phyloP scores from a whole-genome alignment of 495 filamentous ascomycete species.

The Xylaria longipes region DNA sequence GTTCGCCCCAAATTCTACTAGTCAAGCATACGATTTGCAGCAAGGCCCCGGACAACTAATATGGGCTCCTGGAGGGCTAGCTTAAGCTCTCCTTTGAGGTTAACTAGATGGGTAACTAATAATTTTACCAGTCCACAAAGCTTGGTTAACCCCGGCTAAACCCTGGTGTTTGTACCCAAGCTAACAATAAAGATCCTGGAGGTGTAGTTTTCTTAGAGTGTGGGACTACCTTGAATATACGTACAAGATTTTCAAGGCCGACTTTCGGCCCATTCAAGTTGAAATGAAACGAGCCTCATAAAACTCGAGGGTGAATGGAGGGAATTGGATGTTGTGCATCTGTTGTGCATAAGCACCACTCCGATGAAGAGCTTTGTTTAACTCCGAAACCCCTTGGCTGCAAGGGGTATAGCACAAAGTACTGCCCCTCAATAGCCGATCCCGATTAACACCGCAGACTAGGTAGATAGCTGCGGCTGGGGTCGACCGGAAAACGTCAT shows the following conservation, averaged over 20 bases:
- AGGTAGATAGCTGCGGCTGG: neutral
- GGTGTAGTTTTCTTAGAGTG: too few species aligned
- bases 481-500: constrained; percentile 5
- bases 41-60: too few species aligned
- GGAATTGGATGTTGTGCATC: neutral
- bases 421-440: neutral
- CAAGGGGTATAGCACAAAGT: constrained; percentile 5
- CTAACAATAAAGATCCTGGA: too few species aligned
- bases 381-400: neutral
- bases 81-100: too few species aligned
- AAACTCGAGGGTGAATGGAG: neutral
- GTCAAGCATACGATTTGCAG: too few species aligned
- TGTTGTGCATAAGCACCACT: neutral
- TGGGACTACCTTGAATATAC: neutral
- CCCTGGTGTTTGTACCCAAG: too few species aligned
- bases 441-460: neutral
- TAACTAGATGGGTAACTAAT: too few species aligned
- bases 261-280: neutral
- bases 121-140: too few species aligned
- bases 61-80: too few species aligned
- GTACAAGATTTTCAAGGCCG: neutral
- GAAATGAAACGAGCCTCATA: neutral
- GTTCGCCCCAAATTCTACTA: too few species aligned
- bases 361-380: neutral
- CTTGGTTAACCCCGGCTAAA: too few species aligned